Conservation (phyloP, 192 early-diverging fungal species). For the Spizellomyces punctatus region DNA sequence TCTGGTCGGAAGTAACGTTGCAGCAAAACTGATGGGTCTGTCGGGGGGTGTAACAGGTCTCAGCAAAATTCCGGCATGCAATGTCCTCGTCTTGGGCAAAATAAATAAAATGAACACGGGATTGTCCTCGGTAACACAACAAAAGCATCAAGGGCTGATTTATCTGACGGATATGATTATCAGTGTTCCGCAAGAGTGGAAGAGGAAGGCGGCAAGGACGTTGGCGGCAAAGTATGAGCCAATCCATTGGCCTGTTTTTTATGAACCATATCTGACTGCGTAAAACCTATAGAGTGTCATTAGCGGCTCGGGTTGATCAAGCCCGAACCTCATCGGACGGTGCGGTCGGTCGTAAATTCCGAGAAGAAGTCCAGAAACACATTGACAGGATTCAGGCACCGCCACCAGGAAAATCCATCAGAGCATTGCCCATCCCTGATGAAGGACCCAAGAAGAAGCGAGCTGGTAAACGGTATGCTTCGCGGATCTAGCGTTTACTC, state of each 20-base stretch:
- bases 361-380: slow-evolving; percentile 83
- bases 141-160: slow-evolving; percentile 79
- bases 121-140: slow-evolving; percentile 64
- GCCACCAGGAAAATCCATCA: slow-evolving; percentile 79
- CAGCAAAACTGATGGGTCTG: slow-evolving; percentile 88
- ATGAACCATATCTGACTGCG: neutral
- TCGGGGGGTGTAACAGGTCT: slow-evolving; percentile 87
- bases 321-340: slow-evolving; percentile 73
- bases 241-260: neutral
- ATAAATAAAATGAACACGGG: slow-evolving; percentile 62
- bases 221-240: slow-evolving; percentile 73
- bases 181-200: slow-evolving; percentile 69
- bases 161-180: slow-evolving; percentile 77
- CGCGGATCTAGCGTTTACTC: neutral
- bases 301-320: slow-evolving; percentile 89
- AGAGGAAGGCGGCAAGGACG: slow-evolving; percentile 77
- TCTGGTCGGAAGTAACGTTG: slow-evolving; percentile 80
- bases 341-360: slow-evolving; percentile 65
- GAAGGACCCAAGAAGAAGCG: slow-evolving; percentile 89
- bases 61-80: slow-evolving; percentile 89
- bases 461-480: slow-evolving; percentile 74
- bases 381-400: slow-evolving; percentile 85
- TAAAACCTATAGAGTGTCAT: slow-evolving; percentile 43
- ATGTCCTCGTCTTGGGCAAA: slow-evolving; percentile 72
- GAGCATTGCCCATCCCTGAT: slow-evolving; percentile 89